Base-by-base conservation (phyloP, 768 basidiomycete genomes). In the Omphalotus guepiniiformis region DNA sequence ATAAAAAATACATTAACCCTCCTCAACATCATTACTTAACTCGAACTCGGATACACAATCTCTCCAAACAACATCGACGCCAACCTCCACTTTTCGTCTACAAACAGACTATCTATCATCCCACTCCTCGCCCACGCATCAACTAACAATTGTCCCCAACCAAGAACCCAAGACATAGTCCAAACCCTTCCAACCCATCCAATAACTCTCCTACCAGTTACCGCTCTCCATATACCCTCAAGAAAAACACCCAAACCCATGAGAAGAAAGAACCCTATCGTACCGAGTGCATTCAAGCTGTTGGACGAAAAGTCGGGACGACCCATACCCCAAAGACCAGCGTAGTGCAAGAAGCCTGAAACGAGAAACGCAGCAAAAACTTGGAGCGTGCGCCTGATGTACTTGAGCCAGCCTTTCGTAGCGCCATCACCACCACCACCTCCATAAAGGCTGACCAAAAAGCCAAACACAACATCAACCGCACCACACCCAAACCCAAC, bases 271-370 rank as follows among this genome's bases (percentile, higher is more conserved):
- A 78, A 83, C 1, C 73, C 75, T 38, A 50, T 45, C 42, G 45
- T 45, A 25, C 37, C 34, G 9, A 42, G 9, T 18, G 30, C 27
- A 22, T 42, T 36, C 11, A 41, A 49, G 11, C 48, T 41, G 23
- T 41, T 48, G n/a, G n/a, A n/a, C n/a, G n/a, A n/a, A n/a, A n/a
- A n/a, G n/a, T n/a, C n/a, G n/a, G n/a, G n/a, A 13, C 67, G 66
- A 1, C 72, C 75, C 75, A 84, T 74, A 4, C 78, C 79, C 70
- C 74, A 83, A 42, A 79, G 48, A 11, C 77, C 81, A 13, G 75
- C 28, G 51, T 79, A 71, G 47, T 89, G 86, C 3, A 86, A 56
- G 6, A 78, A n/a, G 3, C 73, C 82, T 0, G 85, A 88, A 6
- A 76, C 49, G 2, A 75, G 39, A 58, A 88, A 88, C 3, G 74